Base-by-base conservation (phyloP, 208 protist genomes). In the Cochliopodium minus region DNA sequence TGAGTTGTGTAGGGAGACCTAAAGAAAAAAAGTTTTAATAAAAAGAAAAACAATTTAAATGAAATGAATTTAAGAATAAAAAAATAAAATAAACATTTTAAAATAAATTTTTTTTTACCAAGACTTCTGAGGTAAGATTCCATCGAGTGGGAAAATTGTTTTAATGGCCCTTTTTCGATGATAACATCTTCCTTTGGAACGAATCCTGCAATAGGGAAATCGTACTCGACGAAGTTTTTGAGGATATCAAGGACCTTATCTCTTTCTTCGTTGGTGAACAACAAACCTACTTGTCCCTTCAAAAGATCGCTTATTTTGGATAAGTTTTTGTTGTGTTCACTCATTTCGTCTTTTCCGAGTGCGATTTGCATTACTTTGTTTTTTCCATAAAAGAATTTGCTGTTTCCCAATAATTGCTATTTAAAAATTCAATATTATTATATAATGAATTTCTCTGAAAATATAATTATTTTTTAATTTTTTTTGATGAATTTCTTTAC, bases 371-470 rank as follows among this genome's bases (percentile, higher is more conserved):
- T 68, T 15, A 77, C 59, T 50, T 71, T 76, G 34, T 77, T 77
- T 62, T 76, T 77, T 43, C 65, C 70, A 39, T 74, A 61, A 25
- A 75, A 70, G 51, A 77, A 72, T 57, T 52, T 62, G 22, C 30
- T 28, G n/a, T 43, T 46, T 10, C 22, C n/a, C n/a, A 25, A 52
- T 42, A 17, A 52, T 42, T 17, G 22, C 17, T 15, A 58, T 47
- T 29, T 57, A 58, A 15, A 49, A 52, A 32, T n/a, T 15, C 53
- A 52, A n/a, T 13, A 59, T 23, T 15, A 59, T 57, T 15, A 32
- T 13, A 59, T n/a, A 58, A 58, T 57, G 15, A 28, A 52, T 35
- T 28, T 52, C 47, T 52, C 47, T 17, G 47, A n/a, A n/a, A n/a
- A n/a, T n/a, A n/a, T n/a, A n/a, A n/a, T n/a, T n/a, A n/a, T n/a